Base-by-base conservation (phyloP, 2,329 filamentous ascomycete species). In the Periconia sp. region DNA sequence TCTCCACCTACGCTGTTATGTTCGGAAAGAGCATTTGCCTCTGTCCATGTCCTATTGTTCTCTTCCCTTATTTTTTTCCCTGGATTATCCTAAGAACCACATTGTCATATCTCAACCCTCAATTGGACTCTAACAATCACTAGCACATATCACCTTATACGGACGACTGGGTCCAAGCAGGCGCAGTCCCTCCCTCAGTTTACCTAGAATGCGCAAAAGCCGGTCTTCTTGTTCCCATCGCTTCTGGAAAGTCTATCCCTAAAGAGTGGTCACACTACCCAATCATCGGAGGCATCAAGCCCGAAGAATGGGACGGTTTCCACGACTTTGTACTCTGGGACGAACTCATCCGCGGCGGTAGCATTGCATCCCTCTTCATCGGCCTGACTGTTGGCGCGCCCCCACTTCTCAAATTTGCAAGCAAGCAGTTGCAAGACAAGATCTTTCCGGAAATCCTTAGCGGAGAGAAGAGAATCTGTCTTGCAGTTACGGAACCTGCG, bases 211-310 rank as follows among this genome's bases (percentile, higher is more conserved):
- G 61, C 42, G 62, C 62, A 6, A 34, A 54, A 43, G 59, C 59
- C 3, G 62, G 60, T 18, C 52, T 65, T 12, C 55, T 63, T n/a
- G 54, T 65, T 8, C 62, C 60, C 18, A 65, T 65, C 18, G 59
- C 62, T 4, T 61, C 57, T 4, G 62, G 62, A 25, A 64, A 64
- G 26, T 38, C 54, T 5, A 64, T 64, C 15, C 62, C 62, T 1
- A 34, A 45, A 5, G 50, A 61, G 26, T 65, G 57, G 55, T 44
- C 56, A 12, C 30, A 51, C 16, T 63, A 63, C 36, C 56, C 56
- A 11, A 69, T 72, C 56, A 81, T 89, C 33, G 73, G 82, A 0
- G 84, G 84, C 2, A 62, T 69, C 32, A 48, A 49, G 4, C 37
- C 61, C 5, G 51, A 52, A 21, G 64, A 69, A 32, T 69, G 66